A percentile compares a stretch with the other conserved stretches of the same genome.
Conservation (phyloP, 306 rosid genomes). For the Phaseolus lunatus region DNA sequence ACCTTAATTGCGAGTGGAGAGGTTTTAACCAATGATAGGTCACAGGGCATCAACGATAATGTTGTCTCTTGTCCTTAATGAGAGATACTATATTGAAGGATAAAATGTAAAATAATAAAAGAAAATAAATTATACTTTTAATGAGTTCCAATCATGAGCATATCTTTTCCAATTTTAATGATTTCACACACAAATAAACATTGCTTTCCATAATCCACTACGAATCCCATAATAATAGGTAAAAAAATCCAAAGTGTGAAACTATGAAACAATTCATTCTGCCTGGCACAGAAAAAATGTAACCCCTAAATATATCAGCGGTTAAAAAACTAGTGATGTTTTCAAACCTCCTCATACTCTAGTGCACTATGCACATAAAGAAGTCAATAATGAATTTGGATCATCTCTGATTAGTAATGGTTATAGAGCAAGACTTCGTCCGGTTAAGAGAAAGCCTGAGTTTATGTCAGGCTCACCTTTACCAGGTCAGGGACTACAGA, state of each 20-base stretch:
- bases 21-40: too few species aligned
- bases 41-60: not conserved
- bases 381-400: not conserved
- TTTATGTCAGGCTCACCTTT: not conserved
- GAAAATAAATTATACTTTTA: not conserved
- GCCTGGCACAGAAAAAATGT: not conserved
- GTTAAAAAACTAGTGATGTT: not conserved
- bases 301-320: not conserved
- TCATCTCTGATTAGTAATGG: not conserved
- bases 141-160: not conserved
- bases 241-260: not conserved
- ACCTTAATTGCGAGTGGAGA: too few species aligned
- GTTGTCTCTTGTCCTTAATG: not conserved
- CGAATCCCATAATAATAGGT: not conserved
- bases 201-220: not conserved
- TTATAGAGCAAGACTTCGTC: not conserved
- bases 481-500: not conserved
- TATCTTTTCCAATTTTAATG: not conserved
- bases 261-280: constrained; percentile 1
- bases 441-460: not conserved
- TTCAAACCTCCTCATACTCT: not conserved
- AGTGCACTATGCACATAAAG: not conserved
- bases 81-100: not conserved
- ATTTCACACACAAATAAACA: not conserved
- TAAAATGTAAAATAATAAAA: not conserved